Evolutionary conservation across 495 filamentous ascomycete species (phyloP).

Genomic region (Aspergillus leporis): DNA sequence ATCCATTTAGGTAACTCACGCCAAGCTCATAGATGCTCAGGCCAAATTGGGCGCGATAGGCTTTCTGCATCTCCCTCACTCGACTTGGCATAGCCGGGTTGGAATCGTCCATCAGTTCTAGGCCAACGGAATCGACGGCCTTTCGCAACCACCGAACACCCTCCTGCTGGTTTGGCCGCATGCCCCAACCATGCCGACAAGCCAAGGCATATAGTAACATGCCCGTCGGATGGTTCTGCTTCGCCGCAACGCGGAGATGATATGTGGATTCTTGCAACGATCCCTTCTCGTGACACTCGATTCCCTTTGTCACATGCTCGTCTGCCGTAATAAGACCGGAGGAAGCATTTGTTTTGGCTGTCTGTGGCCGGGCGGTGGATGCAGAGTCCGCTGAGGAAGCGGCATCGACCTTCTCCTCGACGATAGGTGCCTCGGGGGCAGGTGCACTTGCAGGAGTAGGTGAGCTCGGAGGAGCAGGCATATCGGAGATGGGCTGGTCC

Average conservation of each 20-base stretch:
- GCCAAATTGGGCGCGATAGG: conserved; percentile 86
- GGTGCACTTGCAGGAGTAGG: conserved; percentile 24
- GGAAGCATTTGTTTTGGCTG: conserved; percentile 41
- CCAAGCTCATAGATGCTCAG: conserved; percentile 94
- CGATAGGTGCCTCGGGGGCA: conserved; percentile 18
- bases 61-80: conserved; percentile 66
- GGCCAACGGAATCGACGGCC: conserved; percentile 79
- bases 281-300: conserved; percentile 84
- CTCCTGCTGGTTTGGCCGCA: conserved; percentile 85
- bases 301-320: conserved; percentile 83
- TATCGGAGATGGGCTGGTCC: background rate
- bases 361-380: conserved; percentile 62
- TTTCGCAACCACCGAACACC: conserved; percentile 88
- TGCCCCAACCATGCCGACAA: conserved; percentile 97
- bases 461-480: conserved; percentile 3
- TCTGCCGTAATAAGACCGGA: conserved; percentile 68
- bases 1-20: conserved; percentile 96
- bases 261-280: conserved; percentile 90
- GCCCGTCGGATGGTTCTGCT: conserved; percentile 79
- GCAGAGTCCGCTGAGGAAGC: conserved; percentile 64
- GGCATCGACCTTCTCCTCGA: conserved; percentile 48
- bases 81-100: conserved; percentile 61
- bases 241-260: conserved; percentile 87
- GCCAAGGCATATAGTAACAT: conserved; percentile 97
- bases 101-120: conserved; percentile 82